Conservation (phyloP, 2,329 filamentous ascomycete genomes). For the Paecilomyces dactylethromorphus region DNA sequence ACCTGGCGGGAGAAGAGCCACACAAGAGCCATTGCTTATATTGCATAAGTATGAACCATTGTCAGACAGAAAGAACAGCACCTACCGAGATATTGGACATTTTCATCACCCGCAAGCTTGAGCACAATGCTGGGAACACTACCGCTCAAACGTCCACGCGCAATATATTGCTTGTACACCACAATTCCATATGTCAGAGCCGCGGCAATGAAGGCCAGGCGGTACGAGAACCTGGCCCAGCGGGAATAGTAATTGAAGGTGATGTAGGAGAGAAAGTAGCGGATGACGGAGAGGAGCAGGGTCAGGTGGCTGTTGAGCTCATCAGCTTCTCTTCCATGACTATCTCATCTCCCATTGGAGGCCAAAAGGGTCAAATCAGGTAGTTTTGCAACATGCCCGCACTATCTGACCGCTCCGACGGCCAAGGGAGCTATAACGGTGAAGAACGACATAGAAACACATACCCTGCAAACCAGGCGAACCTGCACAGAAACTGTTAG, state of each 20-base stretch:
- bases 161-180: slow-evolving; percentile 93
- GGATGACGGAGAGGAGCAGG: slow-evolving; percentile 72
- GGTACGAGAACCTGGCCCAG: slow-evolving; percentile 78
- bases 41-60: slow-evolving; percentile 2
- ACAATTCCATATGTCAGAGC: slow-evolving; percentile 95
- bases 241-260: slow-evolving; percentile 78
- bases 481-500: slow-evolving; percentile 30
- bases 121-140: slow-evolving; percentile 57
- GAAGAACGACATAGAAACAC: slow-evolving; percentile 31
- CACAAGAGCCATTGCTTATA: slow-evolving; percentile 77
- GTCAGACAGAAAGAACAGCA: slow-evolving; percentile 4
- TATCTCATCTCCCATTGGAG: slow-evolving; percentile 2
- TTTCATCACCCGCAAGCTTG: slow-evolving; percentile 76
- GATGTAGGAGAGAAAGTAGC: slow-evolving; percentile 80
- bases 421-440: slow-evolving; percentile 5
- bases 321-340: slow-evolving; percentile 12
- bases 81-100: slow-evolving; percentile 94
- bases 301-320: slow-evolving; percentile 64
- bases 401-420: neutral
- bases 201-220: slow-evolving; percentile 80
- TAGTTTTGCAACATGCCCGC: neutral
- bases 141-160: slow-evolving; percentile 68
- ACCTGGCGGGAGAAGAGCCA: slow-evolving; percentile 92
- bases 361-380: neutral
- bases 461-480: slow-evolving; percentile 78